These are phyloP conservation scores for Globisporangium sylvaticum DNA, from an alignment of 352 stramenopile species.

Conservation along the genomic window DNA sequence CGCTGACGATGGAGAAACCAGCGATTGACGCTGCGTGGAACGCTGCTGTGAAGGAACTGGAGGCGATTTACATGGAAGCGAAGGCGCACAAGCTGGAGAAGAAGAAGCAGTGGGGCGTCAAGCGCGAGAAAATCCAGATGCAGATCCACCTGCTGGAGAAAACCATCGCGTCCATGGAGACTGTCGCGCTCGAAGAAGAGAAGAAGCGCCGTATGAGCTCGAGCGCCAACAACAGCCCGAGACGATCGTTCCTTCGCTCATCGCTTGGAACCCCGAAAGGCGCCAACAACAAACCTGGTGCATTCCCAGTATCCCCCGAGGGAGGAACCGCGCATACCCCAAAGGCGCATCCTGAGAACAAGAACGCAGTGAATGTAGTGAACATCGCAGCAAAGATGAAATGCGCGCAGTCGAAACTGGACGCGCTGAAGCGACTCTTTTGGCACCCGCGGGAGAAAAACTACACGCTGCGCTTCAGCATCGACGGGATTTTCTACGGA, in stretches of 20 bases:
- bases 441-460: slow-evolving; percentile 72
- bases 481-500: slow-evolving; percentile 78
- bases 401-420: slow-evolving; percentile 67
- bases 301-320: slow-evolving; percentile 9
- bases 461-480: slow-evolving; percentile 74
- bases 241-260: slow-evolving; percentile 14
- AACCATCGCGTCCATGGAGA: slow-evolving; percentile 62
- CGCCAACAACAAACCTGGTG: not conserved
- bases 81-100: slow-evolving; percentile 39
- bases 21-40: slow-evolving; percentile 53
- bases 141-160: slow-evolving; percentile 74
- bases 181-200: slow-evolving; percentile 43
- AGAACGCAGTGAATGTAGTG: slow-evolving; percentile 41
- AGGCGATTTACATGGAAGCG: slow-evolving; percentile 40
- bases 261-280: slow-evolving; percentile 11
- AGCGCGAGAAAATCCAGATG: slow-evolving; percentile 62
- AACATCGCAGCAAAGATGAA: slow-evolving; percentile 52
- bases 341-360: slow-evolving; percentile 11
- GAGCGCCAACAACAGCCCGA: slow-evolving; percentile 26
- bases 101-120: slow-evolving; percentile 49
- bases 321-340: not conserved
- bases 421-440: slow-evolving; percentile 58
- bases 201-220: slow-evolving; percentile 35
- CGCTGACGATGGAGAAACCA: slow-evolving; percentile 47
- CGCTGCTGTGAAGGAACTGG: slow-evolving; percentile 37